A percentile compares a stretch with the other conserved stretches of the same genome.
Conservation (phyloP, 768 basidiomycete genomes). For the Pluteus cervinus region DNA sequence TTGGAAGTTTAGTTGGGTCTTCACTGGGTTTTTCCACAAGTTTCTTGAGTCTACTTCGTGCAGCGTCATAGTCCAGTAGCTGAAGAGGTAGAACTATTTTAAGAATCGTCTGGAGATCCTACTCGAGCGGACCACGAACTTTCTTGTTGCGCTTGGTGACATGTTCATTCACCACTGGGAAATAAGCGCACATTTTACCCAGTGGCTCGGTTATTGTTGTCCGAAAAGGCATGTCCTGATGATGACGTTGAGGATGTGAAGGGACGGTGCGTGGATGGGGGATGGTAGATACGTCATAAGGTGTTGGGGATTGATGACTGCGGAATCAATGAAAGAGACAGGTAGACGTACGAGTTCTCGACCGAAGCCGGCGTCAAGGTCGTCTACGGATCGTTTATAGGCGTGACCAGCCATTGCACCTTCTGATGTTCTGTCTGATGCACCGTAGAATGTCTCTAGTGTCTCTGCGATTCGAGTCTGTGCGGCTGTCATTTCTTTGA, state of each 20-base stretch:
- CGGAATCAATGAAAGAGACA: neutral
- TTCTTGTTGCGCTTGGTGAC: conserved; percentile 96
- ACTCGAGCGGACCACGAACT: too few species aligned
- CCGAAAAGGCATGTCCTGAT: conserved; percentile 87
- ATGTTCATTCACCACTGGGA: conserved; percentile 89
- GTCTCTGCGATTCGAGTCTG: conserved; percentile 92
- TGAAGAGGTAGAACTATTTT: too few species aligned
- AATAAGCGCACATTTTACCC: conserved; percentile 95
- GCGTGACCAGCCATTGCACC: conserved; percentile 97
- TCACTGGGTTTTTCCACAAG: conserved; percentile 88
- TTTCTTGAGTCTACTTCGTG: conserved; percentile 86
- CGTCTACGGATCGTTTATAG: conserved; percentile 92
- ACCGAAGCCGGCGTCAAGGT: conserved; percentile 79
- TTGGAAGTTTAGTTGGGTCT: conserved; percentile 87
- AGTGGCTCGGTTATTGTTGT: conserved; percentile 94
- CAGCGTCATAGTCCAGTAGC: conserved; percentile 94
- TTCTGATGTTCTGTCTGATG: conserved; percentile 78
- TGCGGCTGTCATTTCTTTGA: conserved; percentile 88
- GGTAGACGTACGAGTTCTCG: conserved; percentile 68
- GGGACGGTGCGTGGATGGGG: too few species aligned
- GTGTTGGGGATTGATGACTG: neutral
- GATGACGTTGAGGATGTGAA: neutral
- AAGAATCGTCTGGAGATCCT: too few species aligned
- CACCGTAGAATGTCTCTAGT: conserved; percentile 85
- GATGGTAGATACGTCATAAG: too few species aligned